Evolutionary conservation across 176 grass and related monocot genomes (phyloP), one percentile per base, ranked within the genome.

Genomic region (Hordeum marinum): DNA sequence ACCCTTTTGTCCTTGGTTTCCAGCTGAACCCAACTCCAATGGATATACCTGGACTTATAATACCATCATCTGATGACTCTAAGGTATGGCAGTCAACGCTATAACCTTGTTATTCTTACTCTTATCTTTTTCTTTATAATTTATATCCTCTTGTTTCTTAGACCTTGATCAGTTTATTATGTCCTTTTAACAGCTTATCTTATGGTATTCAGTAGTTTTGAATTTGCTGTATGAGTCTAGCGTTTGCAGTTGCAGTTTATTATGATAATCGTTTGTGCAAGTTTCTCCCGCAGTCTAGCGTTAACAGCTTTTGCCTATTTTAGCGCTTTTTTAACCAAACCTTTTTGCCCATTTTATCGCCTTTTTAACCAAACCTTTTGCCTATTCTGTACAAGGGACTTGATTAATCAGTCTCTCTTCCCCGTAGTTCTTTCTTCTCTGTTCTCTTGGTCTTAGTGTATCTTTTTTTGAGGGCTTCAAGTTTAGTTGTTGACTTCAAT

Each of bases 1-100:
- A 96, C 77, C 96, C 96, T 77, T 99, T 89, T 88, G 93, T 99
- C 85, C 86, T 99, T 80, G 96, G 96, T 45, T 99, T 99, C 78
- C 96, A 99, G 76, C 76, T 99, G 77, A 99, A 99, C 66, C 96
- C 96, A 79, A 99, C 93, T 88, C 96, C 96, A 42, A 99, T 99
- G 96, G 55, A 11, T 40, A 96, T 96, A 58, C 88, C 96, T 57
- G 96, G 96, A 72, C 75, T 96, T 77, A 99, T 99, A 84, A 99
- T 99, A 87, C 93, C 96, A 78, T 99, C 96, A 63, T 76, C 96
- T 75, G 91, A 99, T 82, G 96, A 99, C 82, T 96, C 93, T 15
- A 99, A 96, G 93, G 96, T 99, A 95, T 40, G 21, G 7, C 26
- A 63, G 36, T 20, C 31, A 48, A 59, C 52, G 63, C 11, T 75